These are phyloP conservation scores for Claviceps africana DNA, from an alignment of 2,329 filamentous ascomycete species.

Conservation along the genomic window DNA sequence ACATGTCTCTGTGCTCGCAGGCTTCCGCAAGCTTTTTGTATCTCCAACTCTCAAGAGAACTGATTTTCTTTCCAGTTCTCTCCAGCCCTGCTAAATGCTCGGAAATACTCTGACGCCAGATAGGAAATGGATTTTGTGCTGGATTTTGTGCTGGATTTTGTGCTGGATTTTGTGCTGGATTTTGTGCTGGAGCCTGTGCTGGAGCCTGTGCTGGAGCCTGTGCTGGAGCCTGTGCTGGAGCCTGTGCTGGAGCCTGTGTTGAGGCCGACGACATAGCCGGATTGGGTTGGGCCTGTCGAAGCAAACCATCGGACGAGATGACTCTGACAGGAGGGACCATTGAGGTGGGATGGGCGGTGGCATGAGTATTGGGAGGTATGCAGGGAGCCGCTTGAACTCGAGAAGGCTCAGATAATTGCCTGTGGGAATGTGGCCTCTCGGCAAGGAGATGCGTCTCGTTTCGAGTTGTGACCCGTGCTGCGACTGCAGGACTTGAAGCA, in stretches of 20 bases:
- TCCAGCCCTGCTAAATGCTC: not conserved
- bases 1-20: slow-evolving; percentile 38
- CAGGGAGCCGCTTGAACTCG: not conserved
- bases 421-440: not conserved
- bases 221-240: not conserved
- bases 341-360: not conserved
- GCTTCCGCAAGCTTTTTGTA: slow-evolving; percentile 43
- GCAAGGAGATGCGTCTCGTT: not conserved
- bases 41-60: slow-evolving; percentile 30
- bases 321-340: not conserved
- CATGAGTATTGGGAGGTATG: not conserved
- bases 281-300: not conserved
- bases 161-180: not conserved
- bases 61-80: slow-evolving; percentile 4
- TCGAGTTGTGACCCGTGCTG: not conserved
- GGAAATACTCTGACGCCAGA: not conserved
- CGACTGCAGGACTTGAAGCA: not conserved
- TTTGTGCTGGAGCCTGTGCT: not conserved
- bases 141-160: too few relatives aligned
- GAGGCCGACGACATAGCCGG: not conserved
- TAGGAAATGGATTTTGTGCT: not conserved
- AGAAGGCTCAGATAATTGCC: not conserved
- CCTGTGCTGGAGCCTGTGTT: not conserved
- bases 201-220: not conserved
- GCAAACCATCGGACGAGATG: not conserved